A percentile compares a stretch with the other conserved stretches of the same genome.
These are phyloP conservation scores for Fusarium foetens DNA, from an alignment of 2,329 filamentous ascomycete genomes.

Conservation along the genomic window DNA sequence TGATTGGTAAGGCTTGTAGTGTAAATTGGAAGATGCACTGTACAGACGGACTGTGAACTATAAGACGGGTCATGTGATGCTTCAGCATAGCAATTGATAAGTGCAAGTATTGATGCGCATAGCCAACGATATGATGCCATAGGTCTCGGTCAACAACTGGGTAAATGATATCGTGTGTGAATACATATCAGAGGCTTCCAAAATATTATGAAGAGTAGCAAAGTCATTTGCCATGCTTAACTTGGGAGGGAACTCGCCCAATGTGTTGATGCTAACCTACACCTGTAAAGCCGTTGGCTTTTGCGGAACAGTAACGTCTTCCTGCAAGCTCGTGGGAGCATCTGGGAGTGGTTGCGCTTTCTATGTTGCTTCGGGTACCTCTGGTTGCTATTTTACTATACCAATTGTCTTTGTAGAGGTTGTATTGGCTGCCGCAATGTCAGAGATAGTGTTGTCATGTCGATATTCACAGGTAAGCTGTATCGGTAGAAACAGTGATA, in stretches of 20 bases:
- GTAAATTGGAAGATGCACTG: slow-evolving; percentile 18
- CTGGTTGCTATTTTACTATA: neutral
- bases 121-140: neutral
- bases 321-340: neutral
- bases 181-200: neutral
- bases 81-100: neutral
- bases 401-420: neutral
- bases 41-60: slow-evolving; percentile 33
- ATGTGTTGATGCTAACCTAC: neutral
- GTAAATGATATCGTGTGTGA: too few relatives aligned
- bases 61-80: slow-evolving; percentile 39
- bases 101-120: neutral
- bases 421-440: neutral
- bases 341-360: neutral
- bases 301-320: neutral
- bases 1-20: slow-evolving; percentile 41
- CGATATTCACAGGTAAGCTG: neutral
- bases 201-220: neutral
- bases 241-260: neutral
- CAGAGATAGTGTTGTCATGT: too few relatives aligned
- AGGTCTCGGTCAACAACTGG: too few relatives aligned
- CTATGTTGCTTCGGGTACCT: neutral
- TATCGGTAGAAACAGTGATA: neutral
- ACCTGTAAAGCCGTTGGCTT: neutral
- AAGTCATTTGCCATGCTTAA: neutral